Conservation (phyloP, 495 filamentous ascomycete species). For the Pseudevernia furfuracea region DNA sequence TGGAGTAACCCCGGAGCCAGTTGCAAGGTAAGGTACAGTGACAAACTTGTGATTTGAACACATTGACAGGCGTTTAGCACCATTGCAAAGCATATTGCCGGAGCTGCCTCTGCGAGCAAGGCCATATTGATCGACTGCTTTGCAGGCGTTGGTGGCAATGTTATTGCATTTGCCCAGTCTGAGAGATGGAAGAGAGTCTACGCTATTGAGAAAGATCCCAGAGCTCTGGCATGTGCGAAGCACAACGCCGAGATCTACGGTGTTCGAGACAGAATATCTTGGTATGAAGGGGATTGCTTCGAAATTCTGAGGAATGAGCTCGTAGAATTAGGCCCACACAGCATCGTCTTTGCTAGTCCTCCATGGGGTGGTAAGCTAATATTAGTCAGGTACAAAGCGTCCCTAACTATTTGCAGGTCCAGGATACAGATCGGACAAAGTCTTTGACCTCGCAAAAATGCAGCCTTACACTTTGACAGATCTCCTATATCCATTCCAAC, state of each 20-base stretch:
- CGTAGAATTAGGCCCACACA: constrained; percentile 43
- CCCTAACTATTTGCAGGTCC: constrained; percentile 47
- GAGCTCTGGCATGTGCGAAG: constrained; percentile 76
- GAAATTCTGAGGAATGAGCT: constrained; percentile 45
- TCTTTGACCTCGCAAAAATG: constrained; percentile 86
- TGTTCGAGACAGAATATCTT: constrained; percentile 70
- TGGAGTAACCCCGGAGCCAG: constrained; percentile 85
- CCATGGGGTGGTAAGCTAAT: constrained; percentile 71
- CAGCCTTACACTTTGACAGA: constrained; percentile 66
- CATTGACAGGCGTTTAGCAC: constrained; percentile 41
- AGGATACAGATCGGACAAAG: constrained; percentile 61
- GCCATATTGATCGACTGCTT: constrained; percentile 75
- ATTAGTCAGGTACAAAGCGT: not conserved
- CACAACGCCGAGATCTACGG: constrained; percentile 88
- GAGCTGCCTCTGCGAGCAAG: constrained; percentile 43
- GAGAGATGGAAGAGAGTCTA: constrained; percentile 72
- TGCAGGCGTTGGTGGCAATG: constrained; percentile 84
- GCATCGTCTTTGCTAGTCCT: constrained; percentile 79
- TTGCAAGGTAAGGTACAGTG: constrained; percentile 58
- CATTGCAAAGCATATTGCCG: constrained; percentile 67
- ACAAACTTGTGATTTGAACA: constrained; percentile 4
- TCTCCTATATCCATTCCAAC: constrained; percentile 53
- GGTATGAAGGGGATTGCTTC: constrained; percentile 79
- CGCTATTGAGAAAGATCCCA: constrained; percentile 74
- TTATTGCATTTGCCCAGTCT: constrained; percentile 83